A percentile compares a stretch with the other conserved stretches of the same genome.
These are phyloP conservation scores for Hordeum marinum DNA, from an alignment of 176 grass and related monocot species.

Conservation along the genomic window DNA sequence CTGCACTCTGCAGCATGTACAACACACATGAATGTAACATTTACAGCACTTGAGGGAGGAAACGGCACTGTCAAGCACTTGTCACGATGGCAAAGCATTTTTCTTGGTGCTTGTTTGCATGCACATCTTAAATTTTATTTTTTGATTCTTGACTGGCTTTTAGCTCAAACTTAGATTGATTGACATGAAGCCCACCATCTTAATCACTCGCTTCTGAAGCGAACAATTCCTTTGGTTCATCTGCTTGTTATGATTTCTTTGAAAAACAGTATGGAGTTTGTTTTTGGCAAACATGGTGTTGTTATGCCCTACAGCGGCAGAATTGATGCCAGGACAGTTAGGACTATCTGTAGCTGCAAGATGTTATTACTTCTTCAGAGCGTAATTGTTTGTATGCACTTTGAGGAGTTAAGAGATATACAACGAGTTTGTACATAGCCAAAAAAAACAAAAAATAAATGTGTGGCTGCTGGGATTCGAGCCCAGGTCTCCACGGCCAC, in stretches of 20 bases:
- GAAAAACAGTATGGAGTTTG: no score
- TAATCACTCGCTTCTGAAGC: not conserved
- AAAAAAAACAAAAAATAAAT: not conserved
- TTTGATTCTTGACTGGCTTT: not conserved
- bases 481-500: conserved; percentile 78
- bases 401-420: not conserved
- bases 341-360: no score
- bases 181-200: not conserved
- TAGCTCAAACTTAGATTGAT: not conserved
- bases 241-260: no score
- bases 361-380: no score
- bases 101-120: not conserved
- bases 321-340: no score
- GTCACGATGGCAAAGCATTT: not conserved
- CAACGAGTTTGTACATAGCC: not conserved
- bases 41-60: not conserved
- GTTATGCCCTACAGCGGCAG: no score
- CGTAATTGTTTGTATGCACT: no score
- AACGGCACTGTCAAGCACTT: not conserved
- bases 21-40: conserved; percentile 10
- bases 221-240: no score
- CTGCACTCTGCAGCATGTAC: not conserved
- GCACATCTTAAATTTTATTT: not conserved
- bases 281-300: no score
- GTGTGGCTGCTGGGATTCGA: conserved; percentile 28